Evolutionary conservation across 768 basidiomycete species (phyloP).

Genomic region (Termitomyces sp.): DNA sequence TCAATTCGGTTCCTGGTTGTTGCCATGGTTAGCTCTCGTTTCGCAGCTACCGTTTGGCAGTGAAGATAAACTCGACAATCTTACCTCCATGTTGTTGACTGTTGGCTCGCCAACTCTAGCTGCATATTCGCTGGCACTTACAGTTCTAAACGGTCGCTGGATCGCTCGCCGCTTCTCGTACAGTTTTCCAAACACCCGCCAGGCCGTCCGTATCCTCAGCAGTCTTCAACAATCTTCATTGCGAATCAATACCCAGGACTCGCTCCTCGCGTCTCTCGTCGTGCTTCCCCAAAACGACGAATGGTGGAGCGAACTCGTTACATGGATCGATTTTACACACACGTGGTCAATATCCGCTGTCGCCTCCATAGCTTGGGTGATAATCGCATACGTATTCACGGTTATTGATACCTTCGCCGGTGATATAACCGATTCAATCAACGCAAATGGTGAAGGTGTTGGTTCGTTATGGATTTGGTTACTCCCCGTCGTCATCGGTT

Average conservation of each 20-base stretch:
- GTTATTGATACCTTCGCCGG: conserved; percentile 28
- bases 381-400: conserved; percentile 37
- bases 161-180: conserved; percentile 26
- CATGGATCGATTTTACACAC: conserved; percentile 29
- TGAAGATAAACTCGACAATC: conserved; percentile 33
- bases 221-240: conserved; percentile 40
- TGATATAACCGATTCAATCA: conserved; percentile 16
- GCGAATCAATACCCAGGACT: conserved; percentile 19
- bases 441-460: conserved; percentile 33
- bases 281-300: conserved; percentile 35
- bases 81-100: conserved; percentile 36
- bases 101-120: conserved; percentile 42
- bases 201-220: conserved; percentile 29
- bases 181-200: conserved; percentile 23
- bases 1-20: conserved; percentile 38
- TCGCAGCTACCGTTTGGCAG: conserved; percentile 47
- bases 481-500: conserved; percentile 36
- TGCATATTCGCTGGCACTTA: conserved; percentile 38
- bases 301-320: conserved; percentile 33
- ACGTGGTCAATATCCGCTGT: conserved; percentile 34
- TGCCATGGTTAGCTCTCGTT: conserved; percentile 44
- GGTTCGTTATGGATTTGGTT: conserved; percentile 43
- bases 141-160: conserved; percentile 42
- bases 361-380: conserved; percentile 37
- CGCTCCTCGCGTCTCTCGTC: conserved; percentile 34